Percentiles rank a stretch among this genome's conserved stretches.
Conservation (phyloP, 495 filamentous ascomycete genomes). For the Opeltia flavorubescens region DNA sequence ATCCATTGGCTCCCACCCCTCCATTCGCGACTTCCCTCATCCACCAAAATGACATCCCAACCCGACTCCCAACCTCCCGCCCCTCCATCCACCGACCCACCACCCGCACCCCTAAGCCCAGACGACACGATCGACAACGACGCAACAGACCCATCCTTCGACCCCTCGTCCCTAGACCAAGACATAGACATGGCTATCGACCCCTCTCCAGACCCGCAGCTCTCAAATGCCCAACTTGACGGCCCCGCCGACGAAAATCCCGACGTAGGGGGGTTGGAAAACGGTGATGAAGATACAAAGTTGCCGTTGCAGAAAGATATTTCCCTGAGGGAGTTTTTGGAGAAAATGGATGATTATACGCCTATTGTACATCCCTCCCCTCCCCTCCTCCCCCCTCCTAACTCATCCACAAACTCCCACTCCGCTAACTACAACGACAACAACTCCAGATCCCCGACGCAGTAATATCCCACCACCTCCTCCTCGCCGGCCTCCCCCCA, state of each 20-base stretch:
- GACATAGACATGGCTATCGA: conserved; percentile 31
- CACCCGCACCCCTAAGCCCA: not conserved
- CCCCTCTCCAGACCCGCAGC: conserved; percentile 12
- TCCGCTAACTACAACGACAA: conserved; percentile 11
- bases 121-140: not conserved
- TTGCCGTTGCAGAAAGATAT: conserved; percentile 71
- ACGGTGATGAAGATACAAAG: not conserved
- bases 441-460: conserved; percentile 77
- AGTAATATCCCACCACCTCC: conserved; percentile 95
- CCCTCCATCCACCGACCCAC: not conserved
- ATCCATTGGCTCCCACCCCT: too few species aligned
- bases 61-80: too few species aligned
- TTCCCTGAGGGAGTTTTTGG: conserved; percentile 75
- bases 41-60: too few species aligned
- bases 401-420: not conserved
- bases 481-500: conserved; percentile 79
- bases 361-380: conserved; percentile 55
- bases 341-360: conserved; percentile 97
- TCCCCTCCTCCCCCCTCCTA: not conserved
- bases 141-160: not conserved
- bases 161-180: conserved; percentile 22
- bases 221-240: conserved; percentile 10
- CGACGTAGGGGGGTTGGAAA: not conserved
- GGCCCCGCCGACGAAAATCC: conserved; percentile 4
- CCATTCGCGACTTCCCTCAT: too few species aligned